Base-by-base conservation (phyloP, 2,329 filamentous ascomycete genomes). In the Ceratocystis smalleyi region DNA sequence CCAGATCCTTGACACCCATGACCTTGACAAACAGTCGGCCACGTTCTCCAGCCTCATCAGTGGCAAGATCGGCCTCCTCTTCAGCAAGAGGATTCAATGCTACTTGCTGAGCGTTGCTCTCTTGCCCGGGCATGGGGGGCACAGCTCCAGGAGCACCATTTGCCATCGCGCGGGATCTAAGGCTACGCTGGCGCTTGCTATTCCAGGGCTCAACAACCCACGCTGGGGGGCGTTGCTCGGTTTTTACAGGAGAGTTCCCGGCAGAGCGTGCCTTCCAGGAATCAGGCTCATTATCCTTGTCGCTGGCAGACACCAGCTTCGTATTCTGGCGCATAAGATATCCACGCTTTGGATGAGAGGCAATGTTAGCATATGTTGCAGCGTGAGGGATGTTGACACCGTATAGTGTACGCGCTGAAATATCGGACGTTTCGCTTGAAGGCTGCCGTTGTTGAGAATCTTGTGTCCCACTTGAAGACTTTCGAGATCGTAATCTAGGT, bases 191-290 rank as follows among this genome's bases (percentile, higher is more conserved):
- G 65, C 91, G 83, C 74, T 91, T 88, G 66, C 86, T 84, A 75
- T 95, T 96, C 94, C 94, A 99, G 17, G 94, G 94, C 75, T 97
- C 94, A 4, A 95, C 94, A 15, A 90, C 94, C 88, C 94, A 96
- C 1, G 91, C 95, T 73, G 95, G 89, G 43, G 90, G 89, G 59
- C 90, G 91, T 24, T 66, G 51, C 3, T 83, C 79, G 70, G 89
- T 85, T 71, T 95, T 89, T 35, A 84, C 72, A 2, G 89, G 84
- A 5, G 87, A 89, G 70, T 83, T 86, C 17, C 82, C 83, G 15
- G 81, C 83, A 32, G 86, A 85, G 64, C 83, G 82, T 24, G 79
- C 79, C 27, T 78, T 73, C 73, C 77, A 74, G 68, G 75, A 68
- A 17, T 64, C 59, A 74, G 85, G 71, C 73, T 86, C 78, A 40